Base-by-base conservation (phyloP, 2,329 filamentous ascomycete genomes). In the Cylindrodendrum hubeiense region DNA sequence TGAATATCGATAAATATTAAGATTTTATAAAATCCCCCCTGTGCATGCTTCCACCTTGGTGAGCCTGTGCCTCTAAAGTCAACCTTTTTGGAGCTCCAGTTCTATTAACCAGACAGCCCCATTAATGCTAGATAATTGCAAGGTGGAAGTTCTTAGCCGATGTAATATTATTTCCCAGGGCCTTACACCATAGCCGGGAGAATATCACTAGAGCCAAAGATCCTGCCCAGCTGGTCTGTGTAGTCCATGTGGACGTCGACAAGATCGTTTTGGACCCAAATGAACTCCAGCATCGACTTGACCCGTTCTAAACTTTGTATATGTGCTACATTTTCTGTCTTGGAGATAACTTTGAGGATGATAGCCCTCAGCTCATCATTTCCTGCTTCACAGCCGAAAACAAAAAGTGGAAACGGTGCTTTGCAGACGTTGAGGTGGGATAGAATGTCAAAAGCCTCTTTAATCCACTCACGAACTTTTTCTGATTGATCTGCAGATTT, bases 231-330 rank as follows among this genome's bases (percentile, higher is more conserved):
- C 12, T 69, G 69, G 0, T 46, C 13, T 0, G 65, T 34, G 46
- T 71, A 71, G 5, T 69, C 67, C 17, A 63, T 22, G 0, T 55
- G 33, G 5, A 39, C 49, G 1, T 21, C 3, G 2, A 56, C 62
- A 1, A 81, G 67, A 50, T 81, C 79, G 4, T 78, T 71, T 47
- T 81, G 79, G 3, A 75, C 72, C 79, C 79, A 81, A 3, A 78
- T 34, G 0, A 71, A 68, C 43, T 78, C 57, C 1, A 81, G 13
- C 4, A 79, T 22, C 1, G 49, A n/a, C 39, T 66, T 71, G 0
- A 72, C 46, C 4, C 71, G 59, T 1, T 71, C 61, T 3, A 76
- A 67, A 3, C 68, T 72, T 6, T 75, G 60, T 1, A 69, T 72
- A 0, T 62, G 58, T 8, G n/a, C n/a, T 0, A 44, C 62, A 0